Conservation (phyloP, 148 eudicot species). For the Camellia sinensis region DNA sequence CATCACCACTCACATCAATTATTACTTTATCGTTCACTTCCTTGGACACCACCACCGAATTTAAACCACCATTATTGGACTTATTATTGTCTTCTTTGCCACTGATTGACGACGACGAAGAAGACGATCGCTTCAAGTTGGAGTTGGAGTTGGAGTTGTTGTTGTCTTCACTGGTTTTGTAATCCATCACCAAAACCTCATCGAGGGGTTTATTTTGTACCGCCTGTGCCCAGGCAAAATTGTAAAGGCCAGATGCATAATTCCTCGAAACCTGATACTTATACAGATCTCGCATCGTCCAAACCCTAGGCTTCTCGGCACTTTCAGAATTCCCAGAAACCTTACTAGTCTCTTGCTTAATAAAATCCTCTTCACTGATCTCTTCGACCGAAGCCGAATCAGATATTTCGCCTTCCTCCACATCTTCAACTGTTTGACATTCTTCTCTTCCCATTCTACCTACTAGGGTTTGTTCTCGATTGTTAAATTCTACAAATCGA, state of each 20-base stretch:
- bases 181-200: conserved; percentile 51
- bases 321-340: background rate
- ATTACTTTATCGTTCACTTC: conserved; percentile 24
- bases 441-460: conserved; percentile 35
- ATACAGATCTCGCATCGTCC: conserved; percentile 71
- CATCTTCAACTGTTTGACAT: conserved; percentile 33
- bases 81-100: conserved; percentile 9
- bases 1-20: conserved; percentile 34
- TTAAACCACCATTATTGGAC: conserved; percentile 17
- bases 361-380: conserved; percentile 43
- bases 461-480: conserved; percentile 34
- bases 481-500: conserved; percentile 16
- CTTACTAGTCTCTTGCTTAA: conserved; percentile 14
- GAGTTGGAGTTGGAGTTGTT: background rate
- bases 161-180: conserved; percentile 22
- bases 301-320: conserved; percentile 29
- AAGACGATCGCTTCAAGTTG: conserved; percentile 17
- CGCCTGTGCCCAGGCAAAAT: conserved; percentile 95
- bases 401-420: conserved; percentile 72
- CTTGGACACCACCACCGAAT: background rate
- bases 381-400: conserved; percentile 52
- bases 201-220: conserved; percentile 88
- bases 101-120: conserved; percentile 4
- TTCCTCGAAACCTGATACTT: conserved; percentile 60
- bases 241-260: conserved; percentile 64